Percentiles rank a stretch among this genome's conserved stretches.
Conservation (phyloP, 1,284 basidiomycete genomes). For the Sphagnurus paluster region DNA sequence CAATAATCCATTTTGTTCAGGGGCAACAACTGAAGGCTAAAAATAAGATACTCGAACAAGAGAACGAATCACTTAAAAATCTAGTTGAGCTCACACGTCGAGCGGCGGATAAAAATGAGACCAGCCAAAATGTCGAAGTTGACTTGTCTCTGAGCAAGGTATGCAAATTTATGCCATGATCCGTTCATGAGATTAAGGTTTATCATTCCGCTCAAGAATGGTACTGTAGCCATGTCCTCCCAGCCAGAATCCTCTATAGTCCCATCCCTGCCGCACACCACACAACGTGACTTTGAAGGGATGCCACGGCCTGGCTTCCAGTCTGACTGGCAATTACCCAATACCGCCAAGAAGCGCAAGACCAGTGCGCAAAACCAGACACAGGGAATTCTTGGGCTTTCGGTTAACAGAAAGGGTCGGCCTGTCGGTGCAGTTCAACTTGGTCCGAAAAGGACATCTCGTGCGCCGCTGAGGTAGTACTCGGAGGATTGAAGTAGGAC, state of each 20-base stretch:
- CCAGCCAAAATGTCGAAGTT: constrained; percentile 3
- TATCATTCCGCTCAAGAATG: too few relatives aligned
- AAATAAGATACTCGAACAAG: constrained; percentile 16
- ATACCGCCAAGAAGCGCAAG: constrained; percentile 25
- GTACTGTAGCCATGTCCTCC: background rate
- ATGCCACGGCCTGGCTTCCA: constrained; percentile 35
- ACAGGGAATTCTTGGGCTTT: constrained; percentile 19
- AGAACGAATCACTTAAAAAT: too few relatives aligned
- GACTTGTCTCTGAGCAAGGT: constrained; percentile 5
- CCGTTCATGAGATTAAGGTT: background rate
- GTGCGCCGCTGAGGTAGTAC: constrained; percentile 7
- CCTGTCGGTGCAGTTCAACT: constrained; percentile 21
- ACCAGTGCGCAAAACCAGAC: constrained; percentile 22
- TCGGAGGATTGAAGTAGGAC: background rate
- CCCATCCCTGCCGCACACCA: background rate
- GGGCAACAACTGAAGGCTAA: constrained; percentile 13
- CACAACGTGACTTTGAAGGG: constrained; percentile 18
- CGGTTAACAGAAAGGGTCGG: constrained; percentile 21
- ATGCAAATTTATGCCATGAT: background rate
- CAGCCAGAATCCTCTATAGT: background rate
- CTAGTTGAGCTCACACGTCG: too few relatives aligned
- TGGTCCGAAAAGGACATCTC: constrained; percentile 20
- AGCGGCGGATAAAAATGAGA: background rate
- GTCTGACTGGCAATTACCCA: constrained; percentile 31
- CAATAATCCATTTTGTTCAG: constrained; percentile 3